Conservation (phyloP, 208 protist genomes). For the Crithidia fasciculata region DNA sequence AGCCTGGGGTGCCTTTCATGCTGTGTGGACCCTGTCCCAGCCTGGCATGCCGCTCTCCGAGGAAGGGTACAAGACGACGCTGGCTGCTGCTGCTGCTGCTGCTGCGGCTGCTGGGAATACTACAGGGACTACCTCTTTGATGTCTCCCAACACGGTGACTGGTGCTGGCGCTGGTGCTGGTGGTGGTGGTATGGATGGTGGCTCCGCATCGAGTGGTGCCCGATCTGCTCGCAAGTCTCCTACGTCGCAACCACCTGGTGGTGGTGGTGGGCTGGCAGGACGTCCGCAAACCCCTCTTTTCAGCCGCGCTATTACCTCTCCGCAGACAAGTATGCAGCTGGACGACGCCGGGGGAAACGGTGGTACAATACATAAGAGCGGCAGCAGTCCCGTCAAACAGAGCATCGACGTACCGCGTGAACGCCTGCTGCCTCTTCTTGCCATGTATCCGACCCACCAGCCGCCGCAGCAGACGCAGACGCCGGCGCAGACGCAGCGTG, state of each 20-base stretch:
- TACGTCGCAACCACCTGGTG: neutral
- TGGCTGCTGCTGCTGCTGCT: conserved; percentile 1
- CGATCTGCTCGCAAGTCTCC: conserved; percentile 5
- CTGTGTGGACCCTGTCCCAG: conserved; percentile 60
- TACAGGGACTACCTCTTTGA: too few species aligned
- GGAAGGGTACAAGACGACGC: conserved; percentile 33
- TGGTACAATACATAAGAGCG: neutral
- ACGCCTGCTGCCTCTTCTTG: conserved; percentile 18
- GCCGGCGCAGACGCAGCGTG: neutral
- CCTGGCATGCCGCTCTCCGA: conserved; percentile 65
- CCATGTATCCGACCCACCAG: neutral
- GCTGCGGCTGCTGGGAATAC: too few species aligned
- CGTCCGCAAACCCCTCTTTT: conserved; percentile 3
- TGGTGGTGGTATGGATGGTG: too few species aligned
- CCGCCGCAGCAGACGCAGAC: conserved; percentile 1
- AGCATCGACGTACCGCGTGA: conserved; percentile 26
- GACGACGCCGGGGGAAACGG: neutral
- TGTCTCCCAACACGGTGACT: too few species aligned
- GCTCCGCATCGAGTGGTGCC: too few species aligned
- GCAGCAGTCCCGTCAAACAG: neutral
- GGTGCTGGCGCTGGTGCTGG: too few species aligned
- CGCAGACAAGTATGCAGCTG: neutral
- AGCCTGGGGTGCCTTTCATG: conserved; percentile 57
- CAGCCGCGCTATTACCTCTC: neutral
- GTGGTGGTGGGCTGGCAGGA: neutral